A percentile compares a stretch with the other conserved stretches of the same genome.
Evolutionary conservation across 78 protist genomes (phyloP).

Genomic region (Mantamonas sphyraenae): DNA sequence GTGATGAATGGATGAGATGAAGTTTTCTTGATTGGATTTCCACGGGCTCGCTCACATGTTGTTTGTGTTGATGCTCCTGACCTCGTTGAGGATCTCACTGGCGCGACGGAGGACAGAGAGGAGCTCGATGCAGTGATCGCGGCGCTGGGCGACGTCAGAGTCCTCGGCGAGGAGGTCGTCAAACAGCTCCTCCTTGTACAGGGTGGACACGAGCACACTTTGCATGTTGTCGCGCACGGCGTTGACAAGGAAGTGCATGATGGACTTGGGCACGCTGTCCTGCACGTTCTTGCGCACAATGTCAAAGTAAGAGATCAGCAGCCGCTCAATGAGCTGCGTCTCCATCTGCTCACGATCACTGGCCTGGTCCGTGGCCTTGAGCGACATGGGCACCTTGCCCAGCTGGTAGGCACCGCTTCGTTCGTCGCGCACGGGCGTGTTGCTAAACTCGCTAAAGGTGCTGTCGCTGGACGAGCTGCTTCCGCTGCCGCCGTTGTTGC

Average conservation of each 20-base stretch:
- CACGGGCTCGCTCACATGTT: too few relatives aligned
- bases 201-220: slow-evolving; percentile 53
- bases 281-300: slow-evolving; percentile 74
- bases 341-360: slow-evolving; percentile 25
- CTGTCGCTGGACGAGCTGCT: slow-evolving; percentile 12
- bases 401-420: slow-evolving; percentile 19
- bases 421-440: too few relatives aligned
- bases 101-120: too few relatives aligned
- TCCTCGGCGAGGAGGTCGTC: slow-evolving; percentile 66
- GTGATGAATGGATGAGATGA: too few relatives aligned
- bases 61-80: too few relatives aligned
- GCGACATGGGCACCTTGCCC: slow-evolving; percentile 28
- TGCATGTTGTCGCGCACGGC: slow-evolving; percentile 60
- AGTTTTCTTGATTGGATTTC: too few relatives aligned
- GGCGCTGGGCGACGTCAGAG: slow-evolving; percentile 8
- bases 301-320: slow-evolving; percentile 63
- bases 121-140: too few relatives aligned
- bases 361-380: slow-evolving; percentile 34
- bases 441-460: too few relatives aligned
- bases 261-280: slow-evolving; percentile 87
- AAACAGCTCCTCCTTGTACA: slow-evolving; percentile 72
- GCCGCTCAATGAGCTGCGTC: slow-evolving; percentile 42
- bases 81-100: slow-evolving; percentile 60
- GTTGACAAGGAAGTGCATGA: slow-evolving; percentile 88
- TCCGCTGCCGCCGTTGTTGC: slow-evolving; percentile 1